Evolutionary conservation across 1,284 basidiomycete genomes (phyloP).

Genomic region (Rugiboletus extremiorientalis): DNA sequence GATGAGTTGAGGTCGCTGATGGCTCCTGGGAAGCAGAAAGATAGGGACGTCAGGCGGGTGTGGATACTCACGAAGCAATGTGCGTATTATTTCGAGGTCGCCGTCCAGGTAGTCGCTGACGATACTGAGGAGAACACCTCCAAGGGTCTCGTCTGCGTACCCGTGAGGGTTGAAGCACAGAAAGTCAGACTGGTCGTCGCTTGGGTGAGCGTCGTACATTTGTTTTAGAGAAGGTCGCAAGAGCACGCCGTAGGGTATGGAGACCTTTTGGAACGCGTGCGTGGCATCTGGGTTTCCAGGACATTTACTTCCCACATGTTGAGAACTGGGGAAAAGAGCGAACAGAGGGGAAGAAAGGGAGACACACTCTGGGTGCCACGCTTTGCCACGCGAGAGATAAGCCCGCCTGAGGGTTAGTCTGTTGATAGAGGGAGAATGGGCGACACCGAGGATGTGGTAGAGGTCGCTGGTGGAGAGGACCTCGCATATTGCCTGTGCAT

Average conservation of each 20-base stretch:
- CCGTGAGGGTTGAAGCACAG: constrained; percentile 50
- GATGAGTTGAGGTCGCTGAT: constrained; percentile 74
- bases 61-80: constrained; percentile 62
- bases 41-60: background rate
- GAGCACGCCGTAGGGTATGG: constrained; percentile 80
- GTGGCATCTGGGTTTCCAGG: constrained; percentile 76
- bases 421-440: constrained; percentile 53
- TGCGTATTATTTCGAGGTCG: constrained; percentile 78
- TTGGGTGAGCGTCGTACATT: constrained; percentile 63
- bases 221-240: constrained; percentile 69
- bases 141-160: constrained; percentile 74
- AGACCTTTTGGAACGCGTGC: constrained; percentile 81
- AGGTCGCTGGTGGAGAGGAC: constrained; percentile 65
- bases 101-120: constrained; percentile 84
- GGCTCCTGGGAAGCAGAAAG: constrained; percentile 46
- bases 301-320: constrained; percentile 60
- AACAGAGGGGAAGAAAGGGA: background rate
- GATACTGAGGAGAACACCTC: constrained; percentile 68
- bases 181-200: constrained; percentile 49
- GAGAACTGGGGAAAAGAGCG: constrained; percentile 3
- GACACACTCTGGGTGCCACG: constrained; percentile 83
- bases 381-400: constrained; percentile 72
- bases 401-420: constrained; percentile 67
- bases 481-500: constrained; percentile 48
- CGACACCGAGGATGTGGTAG: constrained; percentile 71